Base-by-base conservation (phyloP, 1,284 basidiomycete species). In the Ustilago tritici region DNA sequence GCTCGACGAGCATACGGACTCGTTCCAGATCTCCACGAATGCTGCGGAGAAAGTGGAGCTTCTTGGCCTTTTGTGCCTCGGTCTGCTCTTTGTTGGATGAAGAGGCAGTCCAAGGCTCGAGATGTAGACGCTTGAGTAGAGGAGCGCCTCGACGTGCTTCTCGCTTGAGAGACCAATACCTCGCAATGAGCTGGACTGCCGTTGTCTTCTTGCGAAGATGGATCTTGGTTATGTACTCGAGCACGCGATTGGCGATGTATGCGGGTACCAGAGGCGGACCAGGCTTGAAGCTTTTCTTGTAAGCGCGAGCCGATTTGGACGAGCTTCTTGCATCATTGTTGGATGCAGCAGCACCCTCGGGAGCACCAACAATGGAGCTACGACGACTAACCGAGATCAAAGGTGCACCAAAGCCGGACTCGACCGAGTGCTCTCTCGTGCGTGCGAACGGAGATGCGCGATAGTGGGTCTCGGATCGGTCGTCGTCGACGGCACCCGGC, bases 101-200 rank as follows among this genome's bases (percentile, higher is more conserved):
- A 19, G 90, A 90, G 1, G 94, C 93, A 0, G 96, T 97, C 97
- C 96, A 99, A 0, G 96, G 97, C 88, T 99, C 96, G 36, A 99
- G 88, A 87, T 99, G 95, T 60, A 99, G 87, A 56, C 97, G 87
- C 87, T 98, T 99, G 79, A 99, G 88, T 59, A 99, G 87, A 2
- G 96, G 95, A 2, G 97, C 97, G 3, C 97, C 97, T 49, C 96
- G 88, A 69, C 96, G 90, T 0, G 91, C 93, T 86, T 99, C 95
- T 6, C 96, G 89, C 87, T 99, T 98, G 86, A 99, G 86, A 84
- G 95, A 98, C 96, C 96, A 99, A 85, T 98, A 99, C 79, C 92
- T 90, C 79, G 93, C 95, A 40, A 96, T 89, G 81, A 92, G 87
- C 57, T 91, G 90, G 4, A 98, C 87, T 61, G 96, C 93, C 38